Conservation (phyloP, 148 eudicot genomes). For the Dianthus caryophyllus region DNA sequence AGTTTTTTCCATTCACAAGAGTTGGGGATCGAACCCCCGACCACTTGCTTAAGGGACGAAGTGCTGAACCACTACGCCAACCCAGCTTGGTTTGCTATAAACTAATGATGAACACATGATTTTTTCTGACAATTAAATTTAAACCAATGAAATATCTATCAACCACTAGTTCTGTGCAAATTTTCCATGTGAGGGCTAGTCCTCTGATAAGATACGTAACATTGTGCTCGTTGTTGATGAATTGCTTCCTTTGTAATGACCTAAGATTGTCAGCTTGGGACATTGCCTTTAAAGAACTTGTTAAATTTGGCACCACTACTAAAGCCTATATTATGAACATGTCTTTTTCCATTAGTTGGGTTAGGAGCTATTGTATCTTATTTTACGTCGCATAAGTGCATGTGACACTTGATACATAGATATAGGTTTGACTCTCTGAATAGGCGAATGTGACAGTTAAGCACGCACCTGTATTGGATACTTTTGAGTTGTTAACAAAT, state of each 20-base stretch:
- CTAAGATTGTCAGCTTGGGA: background rate
- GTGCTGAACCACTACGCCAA: too few relatives aligned
- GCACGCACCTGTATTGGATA: too few relatives aligned
- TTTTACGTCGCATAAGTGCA: too few relatives aligned
- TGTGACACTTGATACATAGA: too few relatives aligned
- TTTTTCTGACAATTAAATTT: background rate
- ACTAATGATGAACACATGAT: background rate
- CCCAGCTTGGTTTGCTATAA: conserved; percentile 9
- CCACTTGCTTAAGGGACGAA: too few relatives aligned
- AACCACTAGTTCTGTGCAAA: background rate
- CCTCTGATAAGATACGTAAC: background rate
- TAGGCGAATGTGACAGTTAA: too few relatives aligned
- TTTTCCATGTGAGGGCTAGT: background rate
- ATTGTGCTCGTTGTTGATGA: background rate
- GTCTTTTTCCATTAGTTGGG: background rate
- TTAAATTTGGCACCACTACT: background rate
- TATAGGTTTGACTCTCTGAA: too few relatives aligned
- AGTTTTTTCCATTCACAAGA: too few relatives aligned
- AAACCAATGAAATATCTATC: background rate
- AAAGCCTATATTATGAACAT: background rate
- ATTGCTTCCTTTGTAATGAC: background rate
- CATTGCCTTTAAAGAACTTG: background rate
- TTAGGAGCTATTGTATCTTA: background rate
- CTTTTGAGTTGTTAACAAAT: too few relatives aligned
- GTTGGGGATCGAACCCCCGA: too few relatives aligned